Percentiles rank a stretch among this genome's conserved stretches.
phyloP scores from a whole-genome alignment of 805 yeast genomes.

The Hanseniaspora hatyaiensis region DNA sequence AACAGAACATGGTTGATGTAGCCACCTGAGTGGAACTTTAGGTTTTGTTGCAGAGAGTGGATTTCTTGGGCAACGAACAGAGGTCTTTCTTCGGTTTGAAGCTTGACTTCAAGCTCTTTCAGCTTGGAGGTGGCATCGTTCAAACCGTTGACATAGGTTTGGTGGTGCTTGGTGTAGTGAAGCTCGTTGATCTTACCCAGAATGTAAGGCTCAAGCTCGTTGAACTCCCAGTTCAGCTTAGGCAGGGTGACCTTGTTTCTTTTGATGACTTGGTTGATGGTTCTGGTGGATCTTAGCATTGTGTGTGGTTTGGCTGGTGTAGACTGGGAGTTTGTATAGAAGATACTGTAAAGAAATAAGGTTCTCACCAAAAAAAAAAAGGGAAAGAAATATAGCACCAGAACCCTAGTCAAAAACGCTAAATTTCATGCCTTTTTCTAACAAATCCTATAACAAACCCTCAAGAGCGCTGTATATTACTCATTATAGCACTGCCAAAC shows the following conservation, averaged over 20 bases:
- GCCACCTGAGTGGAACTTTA: constrained; percentile 92
- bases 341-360: too few relatives aligned
- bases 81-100: constrained; percentile 41
- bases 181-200: constrained; percentile 77
- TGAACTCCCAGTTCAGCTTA: constrained; percentile 70
- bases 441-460: too few relatives aligned
- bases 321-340: too few relatives aligned
- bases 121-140: constrained; percentile 67
- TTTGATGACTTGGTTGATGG: constrained; percentile 19
- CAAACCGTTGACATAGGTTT: constrained; percentile 78
- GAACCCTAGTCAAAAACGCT: background rate
- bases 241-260: constrained; percentile 69
- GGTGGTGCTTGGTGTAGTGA: constrained; percentile 86
- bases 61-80: constrained; percentile 34
- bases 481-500: too few relatives aligned
- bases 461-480: too few relatives aligned
- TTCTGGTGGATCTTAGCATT: constrained; percentile 16
- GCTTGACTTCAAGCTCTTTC: constrained; percentile 48
- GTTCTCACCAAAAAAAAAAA: background rate
- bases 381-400: background rate
- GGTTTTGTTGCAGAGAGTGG: constrained; percentile 49
- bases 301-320: background rate
- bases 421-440: too few relatives aligned
- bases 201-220: constrained; percentile 75
- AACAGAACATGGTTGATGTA: constrained; percentile 72